phyloP scores from a whole-genome alignment of 495 filamentous ascomycete genomes.

The Neurospora sp. region DNA sequence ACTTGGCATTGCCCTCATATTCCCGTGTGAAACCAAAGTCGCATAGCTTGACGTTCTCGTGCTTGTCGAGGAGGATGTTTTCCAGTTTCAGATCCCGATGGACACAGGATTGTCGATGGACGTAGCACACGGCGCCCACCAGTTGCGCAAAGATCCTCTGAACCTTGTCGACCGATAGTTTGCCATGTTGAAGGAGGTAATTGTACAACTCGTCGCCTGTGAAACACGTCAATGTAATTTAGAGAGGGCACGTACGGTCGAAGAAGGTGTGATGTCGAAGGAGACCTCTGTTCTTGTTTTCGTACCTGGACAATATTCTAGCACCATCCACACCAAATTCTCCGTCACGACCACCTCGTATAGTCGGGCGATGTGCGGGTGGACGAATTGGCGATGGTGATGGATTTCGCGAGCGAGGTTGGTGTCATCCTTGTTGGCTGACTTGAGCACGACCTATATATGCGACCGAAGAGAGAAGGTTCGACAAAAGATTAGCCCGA shows the following conservation, averaged over 20 bases:
- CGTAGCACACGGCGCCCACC: slow-evolving; percentile 90
- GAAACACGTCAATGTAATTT: slow-evolving; percentile 11
- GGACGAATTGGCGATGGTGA: slow-evolving; percentile 94
- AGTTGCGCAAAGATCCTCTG: slow-evolving; percentile 94
- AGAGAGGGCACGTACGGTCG: neutral
- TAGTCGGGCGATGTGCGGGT: slow-evolving; percentile 91
- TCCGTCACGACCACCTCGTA: slow-evolving; percentile 99
- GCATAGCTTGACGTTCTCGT: slow-evolving; percentile 97
- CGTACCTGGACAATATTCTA: slow-evolving; percentile 94
- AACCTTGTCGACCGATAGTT: slow-evolving; percentile 76
- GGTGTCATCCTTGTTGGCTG: slow-evolving; percentile 87
- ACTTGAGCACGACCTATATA: slow-evolving; percentile 87
- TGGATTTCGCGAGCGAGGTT: slow-evolving; percentile 97
- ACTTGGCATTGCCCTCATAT: slow-evolving; percentile 90
- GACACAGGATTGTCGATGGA: slow-evolving; percentile 90
- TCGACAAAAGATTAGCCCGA: neutral
- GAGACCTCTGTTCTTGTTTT: neutral
- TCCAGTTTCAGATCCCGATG: slow-evolving; percentile 96
- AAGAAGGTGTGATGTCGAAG: neutral
- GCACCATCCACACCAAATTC: slow-evolving; percentile 83
- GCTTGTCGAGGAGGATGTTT: slow-evolving; percentile 93
- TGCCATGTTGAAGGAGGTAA: slow-evolving; percentile 79
- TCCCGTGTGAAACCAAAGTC: slow-evolving; percentile 98
- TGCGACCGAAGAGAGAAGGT: neutral
- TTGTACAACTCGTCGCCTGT: slow-evolving; percentile 95